Conservation (phyloP, 352 stramenopile species). For the Phytophthora podocarpi region DNA sequence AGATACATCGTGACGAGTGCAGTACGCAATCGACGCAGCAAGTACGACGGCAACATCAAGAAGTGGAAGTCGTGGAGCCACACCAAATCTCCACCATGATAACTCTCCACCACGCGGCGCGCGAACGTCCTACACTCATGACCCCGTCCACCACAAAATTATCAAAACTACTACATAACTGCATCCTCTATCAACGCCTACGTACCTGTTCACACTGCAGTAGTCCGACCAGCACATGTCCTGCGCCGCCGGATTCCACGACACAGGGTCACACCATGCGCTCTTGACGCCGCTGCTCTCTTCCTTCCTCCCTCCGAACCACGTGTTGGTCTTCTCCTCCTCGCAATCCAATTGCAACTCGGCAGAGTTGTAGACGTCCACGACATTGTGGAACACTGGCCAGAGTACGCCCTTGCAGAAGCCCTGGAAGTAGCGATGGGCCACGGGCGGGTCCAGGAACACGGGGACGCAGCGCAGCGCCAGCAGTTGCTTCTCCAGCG, state of each 20-base stretch:
- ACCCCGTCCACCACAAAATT: background rate
- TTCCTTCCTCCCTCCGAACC: slow-evolving; percentile 23
- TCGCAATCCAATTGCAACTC: slow-evolving; percentile 64
- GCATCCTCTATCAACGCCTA: background rate
- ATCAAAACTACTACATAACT: background rate
- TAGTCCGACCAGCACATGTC: slow-evolving; percentile 83
- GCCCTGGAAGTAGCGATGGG: slow-evolving; percentile 87
- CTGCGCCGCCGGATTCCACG: slow-evolving; percentile 81
- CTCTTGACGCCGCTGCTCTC: slow-evolving; percentile 14
- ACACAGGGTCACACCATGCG: slow-evolving; percentile 64
- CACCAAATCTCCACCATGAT: slow-evolving; percentile 88
- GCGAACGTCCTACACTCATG: slow-evolving; percentile 42
- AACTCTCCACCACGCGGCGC: slow-evolving; percentile 68
- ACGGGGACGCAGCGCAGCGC: slow-evolving; percentile 95
- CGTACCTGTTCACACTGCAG: slow-evolving; percentile 70
- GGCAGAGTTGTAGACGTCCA: slow-evolving; percentile 94
- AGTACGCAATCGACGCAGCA: slow-evolving; percentile 90
- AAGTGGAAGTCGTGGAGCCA: slow-evolving; percentile 99
- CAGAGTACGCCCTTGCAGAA: slow-evolving; percentile 99
- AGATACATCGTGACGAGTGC: slow-evolving; percentile 97
- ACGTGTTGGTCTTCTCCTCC: slow-evolving; percentile 7
- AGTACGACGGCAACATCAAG: slow-evolving; percentile 96
- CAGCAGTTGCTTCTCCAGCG: slow-evolving; percentile 79
- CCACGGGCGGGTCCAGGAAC: slow-evolving; percentile 91
- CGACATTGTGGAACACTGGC: slow-evolving; percentile 97